Evolutionary conservation across 441 rosid genomes (phyloP), one percentile per base, ranked within the genome.

Genomic region (Theobroma grandiflorum): DNA sequence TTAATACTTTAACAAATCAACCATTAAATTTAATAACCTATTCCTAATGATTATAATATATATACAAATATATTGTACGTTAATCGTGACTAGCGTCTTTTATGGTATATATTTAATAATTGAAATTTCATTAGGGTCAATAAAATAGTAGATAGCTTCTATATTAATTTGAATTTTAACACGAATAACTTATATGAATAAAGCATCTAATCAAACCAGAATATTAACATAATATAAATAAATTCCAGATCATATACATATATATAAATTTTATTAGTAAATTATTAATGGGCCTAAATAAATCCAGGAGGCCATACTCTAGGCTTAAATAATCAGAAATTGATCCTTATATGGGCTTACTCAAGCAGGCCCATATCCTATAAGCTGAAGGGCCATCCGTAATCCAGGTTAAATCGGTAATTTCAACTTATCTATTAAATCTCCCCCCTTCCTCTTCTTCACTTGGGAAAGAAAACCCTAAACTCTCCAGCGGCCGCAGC

Each of bases 401-500:
- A 7, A 3, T 4, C 18, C 1, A 20, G 15, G 53, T 67, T 43
- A 9, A 20, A 9, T 7, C 4, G 50, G 31, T 40, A 33, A 64
- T 43, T 67, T 68, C 15, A 10, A 6, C 16, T 35, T 53, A 18
- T 9, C 9, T 71, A 35, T 37, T n/a, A 53, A 18, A 8, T 33
- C 62, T 8, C 74, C 22, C 1, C 35, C 0, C 62, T 18, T 37
- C 75, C 1, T 64, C 43, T 49, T 50, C 12, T 55, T 50, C 75
- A 11, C 22, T 72, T 35, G 33, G 75, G 18, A 72, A 52, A 35
- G 57, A 26, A 33, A 72, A 72, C 62, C 62, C 75, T 72, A 72
- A 10, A 8, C 16, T 52, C 62, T 50, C 9, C 31, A 35, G 49
- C 64, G 8, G 42, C 35, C 35, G 63, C 76, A 4, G 33, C 76